These are phyloP conservation scores for Trapa incisa DNA, from an alignment of 345 rosid genomes.

Conservation along the genomic window DNA sequence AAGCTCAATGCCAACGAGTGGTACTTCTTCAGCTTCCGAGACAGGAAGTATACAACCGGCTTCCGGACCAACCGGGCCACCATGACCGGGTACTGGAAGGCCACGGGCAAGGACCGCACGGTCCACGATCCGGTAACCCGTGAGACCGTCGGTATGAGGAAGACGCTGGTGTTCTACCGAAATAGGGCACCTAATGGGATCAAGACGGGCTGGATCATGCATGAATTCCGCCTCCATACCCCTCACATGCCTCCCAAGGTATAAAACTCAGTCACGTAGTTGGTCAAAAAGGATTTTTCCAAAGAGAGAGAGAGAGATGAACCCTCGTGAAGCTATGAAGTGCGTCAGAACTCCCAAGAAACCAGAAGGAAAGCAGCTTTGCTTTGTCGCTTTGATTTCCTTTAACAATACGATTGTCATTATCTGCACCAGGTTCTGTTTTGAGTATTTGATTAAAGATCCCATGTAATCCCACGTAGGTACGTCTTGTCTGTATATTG, in stretches of 20 bases:
- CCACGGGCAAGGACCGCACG: conserved; percentile 75
- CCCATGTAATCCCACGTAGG: no score
- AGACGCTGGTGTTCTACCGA: conserved; percentile 80
- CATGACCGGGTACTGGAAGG: no score
- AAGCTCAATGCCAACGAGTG: conserved; percentile 88
- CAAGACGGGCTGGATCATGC: conserved; percentile 98
- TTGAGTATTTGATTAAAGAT: no score
- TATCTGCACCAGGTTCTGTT: no score
- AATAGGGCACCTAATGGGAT: conserved; percentile 92
- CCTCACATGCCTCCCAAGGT: conserved; percentile 96
- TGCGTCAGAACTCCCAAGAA: neutral
- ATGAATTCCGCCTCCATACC: conserved; percentile 85
- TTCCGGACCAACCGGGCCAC: no score
- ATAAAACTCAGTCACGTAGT: neutral
- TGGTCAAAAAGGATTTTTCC: no score
- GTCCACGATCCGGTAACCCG: conserved; percentile 53
- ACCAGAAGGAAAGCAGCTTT: neutral
- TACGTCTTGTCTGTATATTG: no score
- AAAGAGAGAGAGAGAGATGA: no score
- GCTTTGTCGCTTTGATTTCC: neutral
- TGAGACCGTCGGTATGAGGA: conserved; percentile 85
- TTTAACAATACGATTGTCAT: no score
- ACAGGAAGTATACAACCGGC: conserved; percentile 60
- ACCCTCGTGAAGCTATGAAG: no score
- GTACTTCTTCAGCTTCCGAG: conserved; percentile 97